These are phyloP conservation scores for Rhynchospora tenuis DNA, from an alignment of 176 grass and related monocot genomes.

Conservation along the genomic window DNA sequence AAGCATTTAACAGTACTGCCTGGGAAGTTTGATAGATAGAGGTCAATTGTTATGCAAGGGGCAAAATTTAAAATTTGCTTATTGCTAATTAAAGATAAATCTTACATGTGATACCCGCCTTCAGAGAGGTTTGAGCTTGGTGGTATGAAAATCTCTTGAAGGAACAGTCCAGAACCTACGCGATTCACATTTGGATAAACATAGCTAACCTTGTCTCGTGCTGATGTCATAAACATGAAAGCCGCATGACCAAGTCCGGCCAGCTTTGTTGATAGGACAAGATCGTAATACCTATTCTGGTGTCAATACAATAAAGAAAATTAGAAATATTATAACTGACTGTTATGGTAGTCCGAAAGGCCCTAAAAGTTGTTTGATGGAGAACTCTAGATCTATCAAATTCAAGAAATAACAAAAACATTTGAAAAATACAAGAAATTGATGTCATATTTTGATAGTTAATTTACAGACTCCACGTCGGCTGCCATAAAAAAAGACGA, in stretches of 20 bases:
- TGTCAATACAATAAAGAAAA: background rate
- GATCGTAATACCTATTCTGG: conserved; percentile 82
- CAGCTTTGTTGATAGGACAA: conserved; percentile 69
- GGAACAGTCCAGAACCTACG: conserved; percentile 63
- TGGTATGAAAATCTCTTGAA: conserved; percentile 56
- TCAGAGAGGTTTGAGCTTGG: conserved; percentile 53
- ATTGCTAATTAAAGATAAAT: background rate
- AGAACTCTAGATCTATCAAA: background rate
- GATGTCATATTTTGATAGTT: background rate
- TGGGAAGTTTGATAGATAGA: background rate
- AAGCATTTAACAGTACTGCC: background rate
- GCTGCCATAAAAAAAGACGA: no score
- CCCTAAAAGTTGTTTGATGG: background rate
- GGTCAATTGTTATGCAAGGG: background rate
- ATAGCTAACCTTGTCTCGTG: conserved; percentile 79
- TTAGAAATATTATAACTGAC: background rate
- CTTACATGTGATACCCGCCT: conserved; percentile 76
- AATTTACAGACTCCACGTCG: background rate
- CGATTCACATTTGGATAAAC: conserved; percentile 80
- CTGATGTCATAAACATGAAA: conserved; percentile 88
- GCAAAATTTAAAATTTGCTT: background rate
- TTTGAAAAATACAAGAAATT: background rate
- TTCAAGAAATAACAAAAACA: background rate
- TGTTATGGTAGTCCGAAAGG: background rate
- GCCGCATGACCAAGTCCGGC: conserved; percentile 69